These are phyloP conservation scores for Canariomyces notabilis DNA, from an alignment of 2,329 filamentous ascomycete species.

Conservation along the genomic window DNA sequence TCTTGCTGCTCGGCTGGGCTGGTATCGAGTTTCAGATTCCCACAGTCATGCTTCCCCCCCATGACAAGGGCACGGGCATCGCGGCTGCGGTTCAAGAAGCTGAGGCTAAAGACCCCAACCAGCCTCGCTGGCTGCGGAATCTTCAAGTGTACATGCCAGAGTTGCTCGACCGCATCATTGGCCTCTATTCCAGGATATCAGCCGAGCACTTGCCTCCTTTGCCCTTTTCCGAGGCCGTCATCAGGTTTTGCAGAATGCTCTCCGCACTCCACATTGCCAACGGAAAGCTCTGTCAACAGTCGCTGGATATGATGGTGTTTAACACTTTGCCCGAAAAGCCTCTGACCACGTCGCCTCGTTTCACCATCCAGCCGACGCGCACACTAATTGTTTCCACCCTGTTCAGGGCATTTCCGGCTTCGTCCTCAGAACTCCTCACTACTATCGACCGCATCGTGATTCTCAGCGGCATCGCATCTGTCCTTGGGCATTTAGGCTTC, in stretches of 20 bases:
- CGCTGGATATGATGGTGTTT: constrained; percentile 60
- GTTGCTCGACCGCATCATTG: constrained; percentile 67
- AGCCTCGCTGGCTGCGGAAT: constrained; percentile 50
- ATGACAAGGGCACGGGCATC: constrained; percentile 38
- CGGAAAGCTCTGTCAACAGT: constrained; percentile 56
- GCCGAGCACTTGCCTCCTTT: constrained; percentile 67
- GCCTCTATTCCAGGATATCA: constrained; percentile 65
- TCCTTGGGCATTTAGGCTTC: constrained; percentile 73
- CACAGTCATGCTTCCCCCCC: constrained; percentile 47
- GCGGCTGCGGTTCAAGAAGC: constrained; percentile 34
- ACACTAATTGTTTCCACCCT: constrained; percentile 60
- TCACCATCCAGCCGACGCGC: constrained; percentile 53
- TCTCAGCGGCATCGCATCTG: constrained; percentile 78
- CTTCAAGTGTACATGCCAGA: constrained; percentile 63
- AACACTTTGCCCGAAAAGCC: constrained; percentile 51
- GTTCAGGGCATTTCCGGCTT: constrained; percentile 66
- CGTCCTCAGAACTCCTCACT: constrained; percentile 61
- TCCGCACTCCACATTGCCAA: constrained; percentile 61
- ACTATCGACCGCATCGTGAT: constrained; percentile 73
- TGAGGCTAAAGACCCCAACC: constrained; percentile 39
- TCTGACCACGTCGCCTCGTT: constrained; percentile 48
- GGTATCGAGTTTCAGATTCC: constrained; percentile 78
- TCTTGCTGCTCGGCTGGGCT: constrained; percentile 80
- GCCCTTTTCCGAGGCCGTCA: constrained; percentile 65
- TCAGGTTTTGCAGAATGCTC: constrained; percentile 68